Evolutionary conservation across 805 yeast species (phyloP).

Genomic region (Candida tallmaniae): DNA sequence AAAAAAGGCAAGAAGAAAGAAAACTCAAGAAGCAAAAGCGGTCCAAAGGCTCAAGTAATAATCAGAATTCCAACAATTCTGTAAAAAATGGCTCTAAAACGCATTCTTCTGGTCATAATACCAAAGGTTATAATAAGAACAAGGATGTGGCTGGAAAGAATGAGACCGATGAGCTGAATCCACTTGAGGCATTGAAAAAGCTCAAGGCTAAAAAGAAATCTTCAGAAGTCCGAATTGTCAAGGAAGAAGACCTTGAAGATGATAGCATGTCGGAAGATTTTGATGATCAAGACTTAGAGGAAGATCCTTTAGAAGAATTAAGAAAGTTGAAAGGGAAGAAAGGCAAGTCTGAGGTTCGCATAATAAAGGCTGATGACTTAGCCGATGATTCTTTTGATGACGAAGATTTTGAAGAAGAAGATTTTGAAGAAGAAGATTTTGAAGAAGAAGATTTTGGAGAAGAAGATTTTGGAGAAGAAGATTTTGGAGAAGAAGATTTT

Average conservation of each 20-base stretch:
- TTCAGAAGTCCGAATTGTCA: slow-evolving; percentile 20
- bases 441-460: slow-evolving; percentile 12
- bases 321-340: slow-evolving; percentile 8
- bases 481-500: slow-evolving; percentile 10
- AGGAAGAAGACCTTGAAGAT: slow-evolving; percentile 27
- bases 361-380: slow-evolving; percentile 30
- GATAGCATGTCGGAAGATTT: slow-evolving; percentile 18
- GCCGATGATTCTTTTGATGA: slow-evolving; percentile 15
- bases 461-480: slow-evolving; percentile 30
- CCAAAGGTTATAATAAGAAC: too few species aligned
- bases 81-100: slow-evolving; percentile 1
- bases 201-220: slow-evolving; percentile 10
- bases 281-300: slow-evolving; percentile 7
- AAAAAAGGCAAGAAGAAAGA: slow-evolving; percentile 32
- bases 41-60: slow-evolving; percentile 2
- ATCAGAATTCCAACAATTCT: background rate
- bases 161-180: slow-evolving; percentile 15
- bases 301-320: slow-evolving; percentile 21
- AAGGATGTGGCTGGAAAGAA: background rate
- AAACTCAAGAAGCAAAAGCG: slow-evolving; percentile 28
- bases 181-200: slow-evolving; percentile 16
- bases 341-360: slow-evolving; percentile 14
- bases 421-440: slow-evolving; percentile 5
- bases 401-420: slow-evolving; percentile 1
- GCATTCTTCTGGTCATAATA: too few species aligned